These are phyloP conservation scores for Rhododendron williamsianum DNA, from an alignment of 148 eudicot genomes.

Conservation along the genomic window DNA sequence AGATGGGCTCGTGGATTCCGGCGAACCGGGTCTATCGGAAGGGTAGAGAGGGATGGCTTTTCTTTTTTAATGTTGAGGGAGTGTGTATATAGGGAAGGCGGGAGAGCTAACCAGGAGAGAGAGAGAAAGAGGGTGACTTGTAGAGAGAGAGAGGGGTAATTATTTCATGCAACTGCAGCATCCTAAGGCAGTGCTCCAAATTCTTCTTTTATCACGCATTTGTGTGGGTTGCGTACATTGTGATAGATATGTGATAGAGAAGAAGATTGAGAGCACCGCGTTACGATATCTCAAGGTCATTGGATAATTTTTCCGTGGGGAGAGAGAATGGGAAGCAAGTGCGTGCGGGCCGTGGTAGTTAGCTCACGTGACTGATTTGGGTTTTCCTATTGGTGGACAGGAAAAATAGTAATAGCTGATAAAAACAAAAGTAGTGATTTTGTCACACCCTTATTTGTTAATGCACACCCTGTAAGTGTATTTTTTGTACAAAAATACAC, in stretches of 20 bases:
- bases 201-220: no score
- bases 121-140: background rate
- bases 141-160: background rate
- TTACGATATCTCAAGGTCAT: background rate
- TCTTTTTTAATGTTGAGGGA: background rate
- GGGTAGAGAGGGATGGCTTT: background rate
- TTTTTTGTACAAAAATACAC: no score
- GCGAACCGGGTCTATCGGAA: background rate
- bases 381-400: no score
- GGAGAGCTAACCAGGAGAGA: background rate
- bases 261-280: accelerated
- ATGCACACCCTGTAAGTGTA: no score
- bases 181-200: no score
- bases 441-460: no score
- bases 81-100: background rate
- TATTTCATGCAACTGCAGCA: no score
- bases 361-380: background rate
- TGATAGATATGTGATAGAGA: no score
- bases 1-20: background rate
- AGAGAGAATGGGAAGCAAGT: background rate
- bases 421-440: no score
- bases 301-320: background rate
- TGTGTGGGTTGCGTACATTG: no score
- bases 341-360: background rate
- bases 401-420: no score